Evolutionary conservation across 2,329 filamentous ascomycete species (phyloP).

Genomic region (Chalara sp.): DNA sequence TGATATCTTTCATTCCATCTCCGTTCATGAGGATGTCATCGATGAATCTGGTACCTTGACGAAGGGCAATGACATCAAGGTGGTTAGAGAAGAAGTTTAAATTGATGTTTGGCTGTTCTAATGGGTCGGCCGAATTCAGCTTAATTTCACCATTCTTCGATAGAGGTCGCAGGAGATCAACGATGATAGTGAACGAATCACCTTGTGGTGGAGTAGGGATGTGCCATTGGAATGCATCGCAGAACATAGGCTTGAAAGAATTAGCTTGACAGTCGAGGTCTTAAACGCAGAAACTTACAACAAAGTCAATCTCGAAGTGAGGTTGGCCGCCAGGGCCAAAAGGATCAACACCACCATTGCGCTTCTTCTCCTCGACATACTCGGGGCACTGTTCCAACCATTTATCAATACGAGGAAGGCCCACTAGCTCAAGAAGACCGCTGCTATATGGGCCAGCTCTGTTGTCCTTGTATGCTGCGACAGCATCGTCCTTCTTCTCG

Average conservation of each 20-base stretch:
- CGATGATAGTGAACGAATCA: constrained; percentile 49
- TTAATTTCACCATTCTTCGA: constrained; percentile 35
- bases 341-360: constrained; percentile 39
- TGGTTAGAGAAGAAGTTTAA: constrained; percentile 31
- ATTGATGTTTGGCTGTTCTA: constrained; percentile 43
- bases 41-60: constrained; percentile 18
- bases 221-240: constrained; percentile 42
- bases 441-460: constrained; percentile 34
- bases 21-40: constrained; percentile 49
- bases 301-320: constrained; percentile 57
- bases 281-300: constrained; percentile 22
- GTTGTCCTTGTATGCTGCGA: constrained; percentile 31
- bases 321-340: constrained; percentile 51
- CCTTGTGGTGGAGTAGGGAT: constrained; percentile 36
- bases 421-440: constrained; percentile 44
- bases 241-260: constrained; percentile 39
- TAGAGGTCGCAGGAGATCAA: constrained; percentile 41
- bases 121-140: constrained; percentile 41
- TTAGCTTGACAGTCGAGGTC: background rate
- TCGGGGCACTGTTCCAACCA: constrained; percentile 39
- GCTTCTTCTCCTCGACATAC: constrained; percentile 37
- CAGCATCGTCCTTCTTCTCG: constrained; percentile 31
- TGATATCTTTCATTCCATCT: constrained; percentile 48
- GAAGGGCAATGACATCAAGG: constrained; percentile 48
- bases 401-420: constrained; percentile 51